Base-by-base conservation (phyloP, 495 filamentous ascomycete genomes). In the Penicillium atrosanguineum region DNA sequence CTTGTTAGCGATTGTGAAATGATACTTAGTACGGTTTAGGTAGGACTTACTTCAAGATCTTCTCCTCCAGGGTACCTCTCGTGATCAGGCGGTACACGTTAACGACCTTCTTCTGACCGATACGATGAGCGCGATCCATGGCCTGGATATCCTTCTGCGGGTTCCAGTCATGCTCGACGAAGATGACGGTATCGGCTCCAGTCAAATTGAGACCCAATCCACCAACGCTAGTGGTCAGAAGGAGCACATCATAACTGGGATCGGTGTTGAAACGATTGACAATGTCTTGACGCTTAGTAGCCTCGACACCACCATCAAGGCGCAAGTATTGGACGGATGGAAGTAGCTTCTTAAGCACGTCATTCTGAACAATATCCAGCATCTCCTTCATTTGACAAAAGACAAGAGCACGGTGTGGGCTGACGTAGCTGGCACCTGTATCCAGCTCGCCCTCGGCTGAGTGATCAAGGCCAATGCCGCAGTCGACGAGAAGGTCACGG, bases 311-410 rank as follows among this genome's bases (percentile, higher is more conserved):
- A 34, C 94, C 94, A 63, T 97, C 95, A 45, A 98, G 82, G 20
- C 95, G 90, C 39, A 97, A 81, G 65, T 86, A 97, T 42, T 90
- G 89, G 5, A 94, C 89, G 6, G 85, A 87, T 1, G 95, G 93
- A 8, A 98, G 82, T 60, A 95, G 78, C 55, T 86, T 85, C 60
- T 87, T 87, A 15, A 98, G 73, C 6, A 98, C 94, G 44, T 91
- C 88, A 55, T 87, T 88, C 63, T 97, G 91, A 11, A 98, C 95
- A 78, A 97, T 96, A 67, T 97, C 95, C 18, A 97, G 77, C 95
- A 97, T 98, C 68, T 97, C 95, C 68, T 97, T 97, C 88, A 97
- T 95, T 65, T 98, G 94, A 62, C 93, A 98, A 78, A 98, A 98
- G 59, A 98, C 88, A 47, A 98, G 82, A 2, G 95, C 95, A 39